A percentile compares a stretch with the other conserved stretches of the same genome.
These are phyloP conservation scores for Halophytophthora polymorphica DNA, from an alignment of 352 stramenopile species.

Conservation along the genomic window DNA sequence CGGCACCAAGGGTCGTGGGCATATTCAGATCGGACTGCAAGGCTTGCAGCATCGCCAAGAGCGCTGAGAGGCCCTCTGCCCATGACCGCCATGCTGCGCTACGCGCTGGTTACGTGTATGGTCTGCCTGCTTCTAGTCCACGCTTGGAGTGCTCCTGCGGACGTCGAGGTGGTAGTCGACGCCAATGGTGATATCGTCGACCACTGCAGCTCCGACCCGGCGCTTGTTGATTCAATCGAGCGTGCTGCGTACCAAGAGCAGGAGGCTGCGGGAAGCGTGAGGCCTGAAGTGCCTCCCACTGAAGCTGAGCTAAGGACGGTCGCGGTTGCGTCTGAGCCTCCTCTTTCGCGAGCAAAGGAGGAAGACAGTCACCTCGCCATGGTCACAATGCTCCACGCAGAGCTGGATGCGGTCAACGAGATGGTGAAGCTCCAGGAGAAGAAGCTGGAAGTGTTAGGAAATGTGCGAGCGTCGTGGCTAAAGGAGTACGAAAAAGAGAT, in stretches of 20 bases:
- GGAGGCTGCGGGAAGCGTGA: no score
- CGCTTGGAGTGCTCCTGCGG: not conserved
- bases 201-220: not conserved
- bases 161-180: constrained; percentile 15
- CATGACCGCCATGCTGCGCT: not conserved
- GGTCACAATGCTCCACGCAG: constrained; percentile 19
- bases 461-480: constrained; percentile 18
- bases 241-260: not conserved
- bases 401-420: constrained; percentile 30
- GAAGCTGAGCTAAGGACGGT: no score
- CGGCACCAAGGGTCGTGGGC: not conserved
- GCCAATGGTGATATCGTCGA: constrained; percentile 11
- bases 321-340: no score
- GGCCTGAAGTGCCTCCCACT: no score
- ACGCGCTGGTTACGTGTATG: not conserved
- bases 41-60: not conserved
- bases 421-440: constrained; percentile 42
- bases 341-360: not conserved
- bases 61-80: not conserved
- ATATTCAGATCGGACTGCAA: not conserved
- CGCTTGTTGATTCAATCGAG: not conserved
- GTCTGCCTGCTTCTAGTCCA: not conserved
- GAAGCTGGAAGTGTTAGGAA: constrained; percentile 33
- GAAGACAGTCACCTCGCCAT: not conserved
- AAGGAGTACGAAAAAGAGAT: constrained; percentile 8